phyloP scores from a whole-genome alignment of 73 alveolate genomes.

The Paraurostyla sp. region DNA sequence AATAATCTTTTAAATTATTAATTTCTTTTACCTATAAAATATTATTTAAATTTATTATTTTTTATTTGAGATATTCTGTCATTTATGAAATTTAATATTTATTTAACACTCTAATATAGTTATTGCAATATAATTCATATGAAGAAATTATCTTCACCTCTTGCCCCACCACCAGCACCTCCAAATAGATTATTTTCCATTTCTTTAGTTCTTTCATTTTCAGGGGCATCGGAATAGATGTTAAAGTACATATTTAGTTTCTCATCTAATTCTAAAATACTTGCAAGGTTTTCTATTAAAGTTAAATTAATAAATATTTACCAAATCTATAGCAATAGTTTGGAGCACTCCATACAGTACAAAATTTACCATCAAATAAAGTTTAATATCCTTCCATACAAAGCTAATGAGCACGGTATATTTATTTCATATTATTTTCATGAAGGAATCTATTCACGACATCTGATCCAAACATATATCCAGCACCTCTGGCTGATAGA shows the following conservation, averaged over 20 bases:
- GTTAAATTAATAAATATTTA: too few relatives aligned
- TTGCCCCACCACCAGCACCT: not conserved
- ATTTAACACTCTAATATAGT: not conserved
- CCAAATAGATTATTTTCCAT: slow-evolving; percentile 12
- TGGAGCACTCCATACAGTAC: slow-evolving; percentile 99
- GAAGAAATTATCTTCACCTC: slow-evolving; percentile 11
- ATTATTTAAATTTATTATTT: not conserved
- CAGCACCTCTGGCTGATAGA: slow-evolving; percentile 97
- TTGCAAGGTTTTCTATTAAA: slow-evolving; percentile 83
- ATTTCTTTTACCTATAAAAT: too few relatives aligned
- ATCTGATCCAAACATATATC: slow-evolving; percentile 97
- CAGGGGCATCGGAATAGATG: slow-evolving; percentile 95
- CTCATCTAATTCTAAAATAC: slow-evolving; percentile 98
- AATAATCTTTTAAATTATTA: too few relatives aligned
- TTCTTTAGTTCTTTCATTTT: slow-evolving; percentile 78
- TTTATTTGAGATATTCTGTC: not conserved
- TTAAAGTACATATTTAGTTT: slow-evolving; percentile 90
- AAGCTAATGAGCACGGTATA: slow-evolving; percentile 97
- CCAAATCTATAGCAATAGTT: slow-evolving; percentile 96
- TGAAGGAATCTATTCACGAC: slow-evolving; percentile 95
- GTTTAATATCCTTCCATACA: slow-evolving; percentile 97
- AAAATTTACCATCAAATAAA: slow-evolving; percentile 90
- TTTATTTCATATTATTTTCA: slow-evolving; percentile 89
- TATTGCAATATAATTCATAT: too few relatives aligned
- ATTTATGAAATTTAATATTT: not conserved